Base-by-base conservation (phyloP, 2,329 filamentous ascomycete genomes). In the Cladosporium sp. region DNA sequence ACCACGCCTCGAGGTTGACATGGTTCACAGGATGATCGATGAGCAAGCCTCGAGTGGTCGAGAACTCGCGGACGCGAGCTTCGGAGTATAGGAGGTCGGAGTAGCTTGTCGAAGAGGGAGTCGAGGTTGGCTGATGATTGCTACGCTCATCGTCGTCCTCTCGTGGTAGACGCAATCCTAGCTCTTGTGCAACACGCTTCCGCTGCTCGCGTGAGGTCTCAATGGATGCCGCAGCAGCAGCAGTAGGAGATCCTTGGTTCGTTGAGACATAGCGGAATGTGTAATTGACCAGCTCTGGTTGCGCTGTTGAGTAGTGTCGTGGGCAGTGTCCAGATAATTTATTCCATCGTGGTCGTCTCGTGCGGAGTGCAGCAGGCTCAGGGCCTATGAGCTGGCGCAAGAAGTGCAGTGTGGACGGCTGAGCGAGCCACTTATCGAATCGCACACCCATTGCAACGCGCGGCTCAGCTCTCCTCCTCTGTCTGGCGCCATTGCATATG, bases 371-470 rank as follows among this genome's bases (percentile, higher is more conserved):
- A 6, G 63, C 28, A 26, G 47, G 41, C 44, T 65, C 64, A 14
- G 64, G 64, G 49, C 64, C 47, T 65, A 65, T 28, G 57, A 65
- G 64, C 64, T 60, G 64, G 55, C 64, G 64, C 57, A 65, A 44
- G 41, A 65, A 60, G 44, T 36, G 64, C 69, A 80, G 72, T 68
- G 79, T 78, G 71, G 79, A 78, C 69, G 80, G 78, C 76, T 77
- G 77, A 72, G 76, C 79, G 75, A 82, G 78, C 74, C 81, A 80
- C 76, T 77, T 76, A 70, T 80, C 75, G 74, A 82, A 74, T 68
- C 77, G 77, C 73, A 75, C 74, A 76, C 78, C 79, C 80, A 83
- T 83, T 71, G 78, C 71, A 64, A 58, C 62, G 64, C 66, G 69
- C 69, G 57, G n/a, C 38, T 71, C 66, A 71, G 28, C 57, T 61